phyloP scores from a whole-genome alignment of 1,284 basidiomycete genomes.

The Peniophora sp. region DNA sequence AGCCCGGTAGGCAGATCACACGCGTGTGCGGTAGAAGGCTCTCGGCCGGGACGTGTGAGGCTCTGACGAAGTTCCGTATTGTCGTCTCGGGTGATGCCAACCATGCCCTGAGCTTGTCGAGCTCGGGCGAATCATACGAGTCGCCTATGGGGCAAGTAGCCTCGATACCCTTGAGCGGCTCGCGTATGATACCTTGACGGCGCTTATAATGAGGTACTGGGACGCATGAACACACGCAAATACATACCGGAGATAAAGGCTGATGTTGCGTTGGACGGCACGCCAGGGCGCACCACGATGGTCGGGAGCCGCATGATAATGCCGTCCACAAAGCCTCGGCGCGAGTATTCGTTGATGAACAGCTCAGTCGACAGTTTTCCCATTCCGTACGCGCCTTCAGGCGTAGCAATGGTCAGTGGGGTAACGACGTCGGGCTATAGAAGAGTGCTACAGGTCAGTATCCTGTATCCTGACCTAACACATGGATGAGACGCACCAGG shows the following conservation, averaged over 20 bases:
- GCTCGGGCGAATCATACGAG: conserved; percentile 31
- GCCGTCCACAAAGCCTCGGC: conserved; percentile 55
- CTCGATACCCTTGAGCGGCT: conserved; percentile 46
- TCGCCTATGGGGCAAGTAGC: conserved; percentile 48
- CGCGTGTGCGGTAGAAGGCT: conserved; percentile 43
- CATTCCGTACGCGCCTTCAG: conserved; percentile 52
- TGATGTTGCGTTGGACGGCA: conserved; percentile 49
- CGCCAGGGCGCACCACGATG: conserved; percentile 51
- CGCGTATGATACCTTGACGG: conserved; percentile 45
- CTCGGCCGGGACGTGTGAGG: conserved; percentile 39
- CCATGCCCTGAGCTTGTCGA: conserved; percentile 39
- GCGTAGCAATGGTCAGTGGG: conserved; percentile 45
- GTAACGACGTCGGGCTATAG: conserved; percentile 37
- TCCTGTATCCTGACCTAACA: background rate
- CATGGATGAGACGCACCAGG: conserved; percentile 26
- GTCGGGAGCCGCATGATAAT: conserved; percentile 57
- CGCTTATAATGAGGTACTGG: background rate
- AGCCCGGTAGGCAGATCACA: conserved; percentile 42
- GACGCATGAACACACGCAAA: background rate
- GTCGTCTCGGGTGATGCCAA: conserved; percentile 46
- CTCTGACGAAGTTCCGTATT: conserved; percentile 46
- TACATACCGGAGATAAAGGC: conserved; percentile 47
- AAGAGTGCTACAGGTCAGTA: background rate
- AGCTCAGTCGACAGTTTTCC: conserved; percentile 54
- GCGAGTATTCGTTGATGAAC: conserved; percentile 55